phyloP scores from a whole-genome alignment of 2,329 filamentous ascomycete species.

The Ramichloridium luteum region DNA sequence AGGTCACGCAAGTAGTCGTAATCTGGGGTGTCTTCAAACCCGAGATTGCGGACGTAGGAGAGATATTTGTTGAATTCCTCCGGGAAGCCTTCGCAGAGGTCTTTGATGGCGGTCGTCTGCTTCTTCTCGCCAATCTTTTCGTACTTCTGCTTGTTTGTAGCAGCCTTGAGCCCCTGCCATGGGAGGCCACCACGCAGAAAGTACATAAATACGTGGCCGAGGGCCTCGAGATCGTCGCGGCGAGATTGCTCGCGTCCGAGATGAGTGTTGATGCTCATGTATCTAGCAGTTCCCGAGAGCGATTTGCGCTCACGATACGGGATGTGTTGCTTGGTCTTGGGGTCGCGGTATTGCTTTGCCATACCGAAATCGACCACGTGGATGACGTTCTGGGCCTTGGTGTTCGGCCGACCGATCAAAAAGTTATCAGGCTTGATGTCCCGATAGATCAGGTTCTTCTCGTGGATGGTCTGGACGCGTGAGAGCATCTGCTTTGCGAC shows the following conservation, averaged over 20 bases:
- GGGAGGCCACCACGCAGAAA: conserved; percentile 54
- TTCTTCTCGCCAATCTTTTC: conserved; percentile 99
- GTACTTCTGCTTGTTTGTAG: conserved; percentile 57
- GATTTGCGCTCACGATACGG: conserved; percentile 96
- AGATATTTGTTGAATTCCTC: conserved; percentile 97
- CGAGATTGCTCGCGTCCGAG: conserved; percentile 90
- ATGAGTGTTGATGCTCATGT: conserved; percentile 99
- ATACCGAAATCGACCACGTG: conserved; percentile 99
- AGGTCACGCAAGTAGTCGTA: conserved; percentile 96
- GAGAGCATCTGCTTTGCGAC: conserved; percentile 98
- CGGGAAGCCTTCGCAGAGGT: conserved; percentile 91
- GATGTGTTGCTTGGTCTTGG: conserved; percentile 98
- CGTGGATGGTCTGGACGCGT: conserved; percentile 86
- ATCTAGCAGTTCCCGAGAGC: conserved; percentile 86
- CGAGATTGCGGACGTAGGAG: conserved; percentile 91
- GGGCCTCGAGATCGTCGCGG: conserved; percentile 85
- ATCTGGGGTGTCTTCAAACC: conserved; percentile 95
- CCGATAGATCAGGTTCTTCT: conserved; percentile 97
- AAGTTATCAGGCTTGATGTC: conserved; percentile 99
- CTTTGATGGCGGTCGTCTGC: conserved; percentile 93
- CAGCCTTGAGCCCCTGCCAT: conserved; percentile 46
- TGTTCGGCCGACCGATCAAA: conserved; percentile 80
- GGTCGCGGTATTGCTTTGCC: conserved; percentile 98
- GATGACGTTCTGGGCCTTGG: conserved; percentile 94
- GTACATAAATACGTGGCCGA: conserved; percentile 60